Conservation (phyloP, 148 eudicot genomes). For the Dysphania ambrosioides region DNA sequence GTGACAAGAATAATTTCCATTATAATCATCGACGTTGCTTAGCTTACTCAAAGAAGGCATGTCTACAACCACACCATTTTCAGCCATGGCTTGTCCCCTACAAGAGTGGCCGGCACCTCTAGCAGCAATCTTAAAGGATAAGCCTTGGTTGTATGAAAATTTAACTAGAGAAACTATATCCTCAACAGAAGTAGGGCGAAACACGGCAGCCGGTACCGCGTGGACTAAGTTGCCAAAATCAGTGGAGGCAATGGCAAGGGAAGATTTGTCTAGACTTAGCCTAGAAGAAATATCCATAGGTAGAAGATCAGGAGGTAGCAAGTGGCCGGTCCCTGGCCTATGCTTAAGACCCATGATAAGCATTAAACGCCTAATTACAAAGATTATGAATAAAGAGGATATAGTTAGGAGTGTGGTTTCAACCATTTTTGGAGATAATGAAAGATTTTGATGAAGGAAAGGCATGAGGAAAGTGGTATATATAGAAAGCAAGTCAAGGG, state of each 20-base stretch:
- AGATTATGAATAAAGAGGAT: conserved; percentile 20
- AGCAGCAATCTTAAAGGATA: conserved; percentile 46
- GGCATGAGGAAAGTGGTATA: too few species aligned
- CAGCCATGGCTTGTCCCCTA: conserved; percentile 77
- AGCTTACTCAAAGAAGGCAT: conserved; percentile 40
- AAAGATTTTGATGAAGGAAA: neutral
- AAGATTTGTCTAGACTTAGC: conserved; percentile 28
- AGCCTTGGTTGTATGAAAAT: conserved; percentile 35
- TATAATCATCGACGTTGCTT: neutral
- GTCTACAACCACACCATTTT: conserved; percentile 67
- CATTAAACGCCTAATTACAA: conserved; percentile 31
- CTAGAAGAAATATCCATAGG: conserved; percentile 31
- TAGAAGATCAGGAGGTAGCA: conserved; percentile 28
- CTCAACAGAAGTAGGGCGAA: conserved; percentile 45
- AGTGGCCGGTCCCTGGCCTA: conserved; percentile 26
- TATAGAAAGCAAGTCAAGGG: neutral
- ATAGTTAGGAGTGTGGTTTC: neutral
- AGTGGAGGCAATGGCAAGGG: conserved; percentile 41
- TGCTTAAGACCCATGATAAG: conserved; percentile 33
- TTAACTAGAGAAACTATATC: conserved; percentile 53
- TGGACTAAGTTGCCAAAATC: conserved; percentile 58
- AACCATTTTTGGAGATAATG: neutral
- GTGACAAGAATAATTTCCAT: neutral
- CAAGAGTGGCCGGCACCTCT: conserved; percentile 79
- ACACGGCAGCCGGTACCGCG: conserved; percentile 46